phyloP scores from a whole-genome alignment of 2,329 filamentous ascomycete species.

The Epichloe brachyelytri region DNA sequence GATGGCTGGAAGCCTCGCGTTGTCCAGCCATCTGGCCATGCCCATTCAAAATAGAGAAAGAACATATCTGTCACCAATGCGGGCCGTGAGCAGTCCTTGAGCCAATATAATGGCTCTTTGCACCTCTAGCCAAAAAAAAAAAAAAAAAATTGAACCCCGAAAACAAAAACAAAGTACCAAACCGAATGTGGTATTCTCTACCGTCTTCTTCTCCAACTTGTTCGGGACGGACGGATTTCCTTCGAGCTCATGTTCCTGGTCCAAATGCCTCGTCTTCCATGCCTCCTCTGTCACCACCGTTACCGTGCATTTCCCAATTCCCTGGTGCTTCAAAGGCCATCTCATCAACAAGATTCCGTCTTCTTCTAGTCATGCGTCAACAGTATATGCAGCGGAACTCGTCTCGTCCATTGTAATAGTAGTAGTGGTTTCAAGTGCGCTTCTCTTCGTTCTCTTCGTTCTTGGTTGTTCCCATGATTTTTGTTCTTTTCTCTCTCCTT shows the following conservation, averaged over 20 bases:
- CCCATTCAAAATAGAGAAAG: not conserved
- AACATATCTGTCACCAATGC: not conserved
- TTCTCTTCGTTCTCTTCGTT: not conserved
- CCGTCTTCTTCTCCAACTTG: not conserved
- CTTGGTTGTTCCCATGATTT: not conserved
- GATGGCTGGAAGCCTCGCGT: not conserved
- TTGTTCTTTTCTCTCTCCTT: slow-evolving; percentile 3
- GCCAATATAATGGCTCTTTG: not conserved
- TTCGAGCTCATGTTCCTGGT: not conserved
- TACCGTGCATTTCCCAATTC: not conserved
- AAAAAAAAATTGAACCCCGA: not conserved
- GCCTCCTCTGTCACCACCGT: not conserved
- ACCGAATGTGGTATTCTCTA: not conserved
- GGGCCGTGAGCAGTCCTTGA: not conserved
- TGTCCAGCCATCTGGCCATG: slow-evolving; percentile 1
- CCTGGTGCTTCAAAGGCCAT: slow-evolving; percentile 4
- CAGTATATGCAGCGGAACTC: slow-evolving; percentile 3
- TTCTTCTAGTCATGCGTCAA: slow-evolving; percentile 5
- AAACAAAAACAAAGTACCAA: not conserved
- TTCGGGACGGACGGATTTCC: not conserved
- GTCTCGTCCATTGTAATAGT: slow-evolving; percentile 4
- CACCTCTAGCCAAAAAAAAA: slow-evolving; percentile 4
- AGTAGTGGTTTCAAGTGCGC: not conserved
- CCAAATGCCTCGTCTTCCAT: not conserved
- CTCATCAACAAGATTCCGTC: slow-evolving; percentile 2